Percentiles rank a stretch among this genome's conserved stretches.
Evolutionary conservation across 805 yeast species (phyloP).

Genomic region (Saccharomycopsis sp.): DNA sequence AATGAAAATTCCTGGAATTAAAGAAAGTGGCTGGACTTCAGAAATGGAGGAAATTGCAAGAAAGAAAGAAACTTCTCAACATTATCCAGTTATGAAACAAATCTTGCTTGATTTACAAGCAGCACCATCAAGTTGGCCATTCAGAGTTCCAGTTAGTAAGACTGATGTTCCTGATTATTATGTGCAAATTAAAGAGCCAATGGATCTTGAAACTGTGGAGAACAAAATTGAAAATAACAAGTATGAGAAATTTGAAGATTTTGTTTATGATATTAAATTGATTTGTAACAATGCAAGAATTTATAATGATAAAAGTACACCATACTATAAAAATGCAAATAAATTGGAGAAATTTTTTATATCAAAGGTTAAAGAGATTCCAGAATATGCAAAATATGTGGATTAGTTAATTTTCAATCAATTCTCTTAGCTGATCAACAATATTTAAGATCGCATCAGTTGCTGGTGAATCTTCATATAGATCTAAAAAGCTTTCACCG

Average conservation of each 20-base stretch:
- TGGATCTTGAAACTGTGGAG: conserved; percentile 97
- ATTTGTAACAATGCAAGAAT: conserved; percentile 87
- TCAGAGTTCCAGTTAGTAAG: conserved; percentile 82
- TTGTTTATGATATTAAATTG: conserved; percentile 79
- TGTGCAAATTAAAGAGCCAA: conserved; percentile 94
- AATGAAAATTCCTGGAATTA: conserved; percentile 77
- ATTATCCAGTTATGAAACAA: conserved; percentile 88
- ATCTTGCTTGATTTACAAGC: conserved; percentile 81
- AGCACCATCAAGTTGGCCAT: conserved; percentile 98
- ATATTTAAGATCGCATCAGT: conserved; percentile 78
- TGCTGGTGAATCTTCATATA: conserved; percentile 89
- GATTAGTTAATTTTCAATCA: conserved; percentile 10
- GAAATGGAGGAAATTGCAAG: conserved; percentile 97
- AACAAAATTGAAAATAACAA: conserved; percentile 85
- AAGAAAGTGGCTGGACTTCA: conserved; percentile 96
- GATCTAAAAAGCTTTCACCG: conserved; percentile 79
- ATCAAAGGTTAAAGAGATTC: conserved; percentile 76
- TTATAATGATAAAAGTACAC: conserved; percentile 90
- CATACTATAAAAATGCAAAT: conserved; percentile 91
- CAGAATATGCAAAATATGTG: conserved; percentile 52
- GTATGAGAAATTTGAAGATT: conserved; percentile 85
- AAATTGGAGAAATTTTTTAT: conserved; percentile 87
- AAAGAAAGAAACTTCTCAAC: conserved; percentile 90
- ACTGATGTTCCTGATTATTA: conserved; percentile 96
- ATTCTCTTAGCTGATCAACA: conserved; percentile 60